Evolutionary conservation across 257 asterid genomes (phyloP), one percentile per base, ranked within the genome.

Genomic region (Solanum pennellii): DNA sequence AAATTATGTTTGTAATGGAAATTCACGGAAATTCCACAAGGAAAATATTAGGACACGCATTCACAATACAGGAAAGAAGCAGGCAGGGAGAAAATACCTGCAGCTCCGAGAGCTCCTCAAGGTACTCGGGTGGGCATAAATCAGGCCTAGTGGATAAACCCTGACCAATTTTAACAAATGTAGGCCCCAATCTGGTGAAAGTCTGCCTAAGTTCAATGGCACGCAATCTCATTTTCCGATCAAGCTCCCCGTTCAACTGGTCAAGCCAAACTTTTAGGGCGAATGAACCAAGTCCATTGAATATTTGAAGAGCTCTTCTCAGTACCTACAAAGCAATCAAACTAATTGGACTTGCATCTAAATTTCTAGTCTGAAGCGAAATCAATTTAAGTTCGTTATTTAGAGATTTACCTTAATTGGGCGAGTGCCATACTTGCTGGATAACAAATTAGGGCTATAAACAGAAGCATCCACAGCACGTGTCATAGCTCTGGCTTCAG

Each of bases 111-210:
- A 97, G 98, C 95, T 97, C 99, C 90, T 97, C 99, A 44, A 97
- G 94, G 89, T 90, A 97, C 74, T 86, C 88, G 11, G 98, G 94
- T 2, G 99, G 99, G 87, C 99, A 97, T 83, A 97, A 93, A 88
- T 97, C 99, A 60, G 99, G 99, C 86, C 99, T 90, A 77, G 99
- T 95, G 84, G 99, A 96, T 89, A 97, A 91, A n/a, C 99, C 99
- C 91, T 97, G 99, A 12, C 99, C 99, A 82, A 97, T 91, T 91
- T 96, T 97, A 85, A 97, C 98, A 87, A 97, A 97, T 82, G 99
- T 97, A 80, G 99, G 99, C 4, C 99, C 99, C 90, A 97, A 90
- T 87, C 92, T 91, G n/a, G 97, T 97, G 87, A 95, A 93, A 23
- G 93, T 92, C 91, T 92, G 90, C 92, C 99, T 89, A 87, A 95